Evolutionary conservation across 2,329 filamentous ascomycete genomes (phyloP).

Genomic region (Tympanopsis confertula): DNA sequence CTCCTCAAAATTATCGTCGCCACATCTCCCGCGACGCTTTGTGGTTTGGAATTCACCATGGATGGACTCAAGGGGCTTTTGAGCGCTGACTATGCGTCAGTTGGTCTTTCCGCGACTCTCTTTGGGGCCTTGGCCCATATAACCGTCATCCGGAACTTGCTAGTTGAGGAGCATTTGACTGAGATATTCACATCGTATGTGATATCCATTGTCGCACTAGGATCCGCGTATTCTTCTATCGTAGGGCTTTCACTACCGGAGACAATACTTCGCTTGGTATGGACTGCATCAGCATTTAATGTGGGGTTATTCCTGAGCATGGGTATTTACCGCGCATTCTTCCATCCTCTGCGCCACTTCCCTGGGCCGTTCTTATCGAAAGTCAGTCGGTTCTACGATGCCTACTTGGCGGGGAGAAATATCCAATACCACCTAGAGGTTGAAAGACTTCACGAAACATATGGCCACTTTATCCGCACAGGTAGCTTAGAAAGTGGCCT

Average conservation of each 20-base stretch:
- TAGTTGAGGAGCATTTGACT: not conserved
- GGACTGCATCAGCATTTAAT: conserved; percentile 5
- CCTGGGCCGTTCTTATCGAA: conserved; percentile 18
- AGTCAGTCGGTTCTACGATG: conserved; percentile 16
- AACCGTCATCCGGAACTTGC: not conserved
- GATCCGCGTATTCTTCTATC: not conserved
- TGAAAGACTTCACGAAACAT: conserved; percentile 15
- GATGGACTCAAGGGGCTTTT: not conserved
- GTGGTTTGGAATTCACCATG: too few relatives aligned
- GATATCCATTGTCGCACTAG: not conserved
- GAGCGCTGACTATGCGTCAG: not conserved
- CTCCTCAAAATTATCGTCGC: too few relatives aligned
- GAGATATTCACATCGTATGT: not conserved
- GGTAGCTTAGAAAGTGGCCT: conserved; percentile 22
- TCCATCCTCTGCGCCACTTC: conserved; percentile 18
- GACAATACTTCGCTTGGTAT: not conserved
- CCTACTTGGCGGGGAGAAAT: conserved; percentile 8
- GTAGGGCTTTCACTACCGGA: not conserved
- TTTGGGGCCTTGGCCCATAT: not conserved
- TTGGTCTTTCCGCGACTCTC: not conserved
- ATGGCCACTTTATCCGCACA: conserved; percentile 21
- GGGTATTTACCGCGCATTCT: conserved; percentile 18
- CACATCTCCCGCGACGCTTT: too few relatives aligned
- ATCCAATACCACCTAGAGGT: conserved; percentile 14
- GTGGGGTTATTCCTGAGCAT: conserved; percentile 14